phyloP scores from a whole-genome alignment of 1,139 yeast species.

The Sugiyamaella xylanicola region DNA sequence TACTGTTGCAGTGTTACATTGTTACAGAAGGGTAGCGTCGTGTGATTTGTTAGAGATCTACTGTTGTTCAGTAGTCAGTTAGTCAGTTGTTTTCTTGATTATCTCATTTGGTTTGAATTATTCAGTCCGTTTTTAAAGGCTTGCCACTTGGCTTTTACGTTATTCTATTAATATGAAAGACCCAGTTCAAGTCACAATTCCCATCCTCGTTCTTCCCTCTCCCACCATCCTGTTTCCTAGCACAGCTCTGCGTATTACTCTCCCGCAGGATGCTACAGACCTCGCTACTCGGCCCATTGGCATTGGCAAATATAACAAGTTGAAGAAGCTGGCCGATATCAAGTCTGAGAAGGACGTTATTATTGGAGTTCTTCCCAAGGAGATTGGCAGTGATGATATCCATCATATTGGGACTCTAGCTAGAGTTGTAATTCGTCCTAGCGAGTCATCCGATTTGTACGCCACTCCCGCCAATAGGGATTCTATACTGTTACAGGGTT shows the following conservation, averaged over 20 bases:
- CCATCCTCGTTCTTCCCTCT: slow-evolving; percentile 21
- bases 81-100: background rate
- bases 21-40: background rate
- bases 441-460: slow-evolving; percentile 9
- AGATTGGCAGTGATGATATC: slow-evolving; percentile 9
- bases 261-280: slow-evolving; percentile 16
- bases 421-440: slow-evolving; percentile 25
- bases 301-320: slow-evolving; percentile 3
- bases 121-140: too few species aligned
- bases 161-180: slow-evolving; percentile 15
- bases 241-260: slow-evolving; percentile 20
- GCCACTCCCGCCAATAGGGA: slow-evolving; percentile 6
- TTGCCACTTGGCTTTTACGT: background rate
- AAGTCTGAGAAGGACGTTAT: slow-evolving; percentile 21
- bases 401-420: slow-evolving; percentile 35
- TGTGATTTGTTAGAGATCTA: background rate
- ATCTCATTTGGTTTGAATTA: background rate
- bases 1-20: background rate
- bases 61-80: background rate
- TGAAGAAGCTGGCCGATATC: slow-evolving; percentile 16
- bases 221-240: slow-evolving; percentile 23
- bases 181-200: slow-evolving; percentile 15
- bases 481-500: slow-evolving; percentile 34
- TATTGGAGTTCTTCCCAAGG: slow-evolving; percentile 20
- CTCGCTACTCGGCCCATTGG: slow-evolving; percentile 14